A percentile compares a stretch with the other conserved stretches of the same genome.
phyloP scores from a whole-genome alignment of 2,329 filamentous ascomycete species.

The Colletotrichum lentis region DNA sequence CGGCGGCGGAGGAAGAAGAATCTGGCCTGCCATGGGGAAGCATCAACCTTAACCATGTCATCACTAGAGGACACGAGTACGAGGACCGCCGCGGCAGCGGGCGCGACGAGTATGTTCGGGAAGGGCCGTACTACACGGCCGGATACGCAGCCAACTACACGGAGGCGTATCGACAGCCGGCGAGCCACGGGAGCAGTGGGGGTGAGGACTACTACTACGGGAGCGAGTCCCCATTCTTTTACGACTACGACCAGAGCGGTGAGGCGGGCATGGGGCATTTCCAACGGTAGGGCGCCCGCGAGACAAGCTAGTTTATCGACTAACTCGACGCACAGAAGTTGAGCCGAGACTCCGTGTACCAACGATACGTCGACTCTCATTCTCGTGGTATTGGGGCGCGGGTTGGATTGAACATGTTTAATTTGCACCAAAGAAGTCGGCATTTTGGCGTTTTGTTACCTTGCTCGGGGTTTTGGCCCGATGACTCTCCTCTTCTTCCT shows the following conservation, averaged over 20 bases:
- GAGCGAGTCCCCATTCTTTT: slow-evolving; percentile 40
- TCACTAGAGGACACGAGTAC: slow-evolving; percentile 60
- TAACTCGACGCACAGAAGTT: too few species aligned
- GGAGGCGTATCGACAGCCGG: slow-evolving; percentile 40
- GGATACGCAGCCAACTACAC: slow-evolving; percentile 40
- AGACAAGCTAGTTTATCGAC: not conserved
- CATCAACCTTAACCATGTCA: slow-evolving; percentile 66
- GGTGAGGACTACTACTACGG: slow-evolving; percentile 49
- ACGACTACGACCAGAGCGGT: slow-evolving; percentile 38
- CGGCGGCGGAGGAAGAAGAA: slow-evolving; percentile 61
- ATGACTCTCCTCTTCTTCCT: not conserved
- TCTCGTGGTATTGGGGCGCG: not conserved
- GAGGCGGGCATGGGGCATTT: slow-evolving; percentile 15
- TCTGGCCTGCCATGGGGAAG: slow-evolving; percentile 78
- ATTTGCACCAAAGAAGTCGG: not conserved
- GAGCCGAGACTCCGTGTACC: too few species aligned
- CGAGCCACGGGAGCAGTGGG: slow-evolving; percentile 47
- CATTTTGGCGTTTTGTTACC: not conserved
- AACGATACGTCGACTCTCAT: too few species aligned
- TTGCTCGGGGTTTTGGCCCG: not conserved
- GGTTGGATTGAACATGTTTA: not conserved
- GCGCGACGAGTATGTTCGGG: slow-evolving; percentile 48
- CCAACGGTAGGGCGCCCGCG: slow-evolving; percentile 4
- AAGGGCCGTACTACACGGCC: slow-evolving; percentile 46
- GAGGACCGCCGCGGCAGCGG: slow-evolving; percentile 55